These are phyloP conservation scores for Pisolithus marmoratus DNA, from an alignment of 768 basidiomycete genomes.

Conservation along the genomic window DNA sequence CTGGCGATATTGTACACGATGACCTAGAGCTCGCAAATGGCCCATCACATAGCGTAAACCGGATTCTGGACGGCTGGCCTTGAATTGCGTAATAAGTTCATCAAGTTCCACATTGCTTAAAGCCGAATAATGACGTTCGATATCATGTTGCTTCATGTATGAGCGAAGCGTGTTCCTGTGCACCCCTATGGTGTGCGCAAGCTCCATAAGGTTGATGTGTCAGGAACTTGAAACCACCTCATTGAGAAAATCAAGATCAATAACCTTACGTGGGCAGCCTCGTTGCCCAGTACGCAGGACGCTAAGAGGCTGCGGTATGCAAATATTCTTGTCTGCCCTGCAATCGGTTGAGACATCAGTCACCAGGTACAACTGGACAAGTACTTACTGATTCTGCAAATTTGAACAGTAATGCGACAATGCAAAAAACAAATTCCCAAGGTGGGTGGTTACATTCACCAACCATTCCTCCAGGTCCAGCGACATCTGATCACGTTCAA, in stretches of 20 bases:
- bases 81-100: too few relatives aligned
- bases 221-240: too few relatives aligned
- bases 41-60: slow-evolving; percentile 26
- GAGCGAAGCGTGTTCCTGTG: slow-evolving; percentile 5
- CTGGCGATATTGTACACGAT: slow-evolving; percentile 21
- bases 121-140: background rate
- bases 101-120: too few relatives aligned
- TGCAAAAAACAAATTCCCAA: background rate
- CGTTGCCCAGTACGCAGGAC: background rate
- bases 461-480: background rate
- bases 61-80: slow-evolving; percentile 12
- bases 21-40: slow-evolving; percentile 18
- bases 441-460: background rate
- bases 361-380: background rate
- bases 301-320: slow-evolving; percentile 2
- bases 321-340: background rate
- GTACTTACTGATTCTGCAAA: background rate
- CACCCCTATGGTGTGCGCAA: background rate
- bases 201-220: too few relatives aligned
- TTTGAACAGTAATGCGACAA: background rate
- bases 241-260: slow-evolving; percentile 4
- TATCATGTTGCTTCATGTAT: slow-evolving; percentile 6
- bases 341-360: background rate
- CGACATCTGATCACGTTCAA: background rate
- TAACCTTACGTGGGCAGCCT: slow-evolving; percentile 5